Evolutionary conservation across 2,329 filamentous ascomycete species (phyloP).

Genomic region (Claviceps pusilla): DNA sequence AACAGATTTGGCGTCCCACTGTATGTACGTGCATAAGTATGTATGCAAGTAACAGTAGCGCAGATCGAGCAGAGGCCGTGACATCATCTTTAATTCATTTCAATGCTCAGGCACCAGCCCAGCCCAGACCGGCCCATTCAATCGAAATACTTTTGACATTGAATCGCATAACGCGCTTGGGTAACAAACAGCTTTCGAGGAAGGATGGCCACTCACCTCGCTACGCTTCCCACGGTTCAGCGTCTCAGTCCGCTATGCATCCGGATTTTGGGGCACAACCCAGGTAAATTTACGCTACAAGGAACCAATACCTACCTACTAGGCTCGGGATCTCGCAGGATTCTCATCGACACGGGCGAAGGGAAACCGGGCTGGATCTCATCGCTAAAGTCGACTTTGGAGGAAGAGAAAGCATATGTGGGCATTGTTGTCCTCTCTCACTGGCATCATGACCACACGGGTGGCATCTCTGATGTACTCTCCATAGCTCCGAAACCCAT

Average conservation of each 20-base stretch:
- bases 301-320: constrained; percentile 93
- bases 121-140: too few species aligned
- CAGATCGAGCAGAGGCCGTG: too few species aligned
- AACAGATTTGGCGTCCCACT: too few species aligned
- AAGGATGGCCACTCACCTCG: constrained; percentile 23
- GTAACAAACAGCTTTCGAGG: not conserved
- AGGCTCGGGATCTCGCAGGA: constrained; percentile 54
- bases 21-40: too few species aligned
- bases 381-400: constrained; percentile 48
- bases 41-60: too few species aligned
- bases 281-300: constrained; percentile 61
- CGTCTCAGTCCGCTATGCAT: constrained; percentile 65
- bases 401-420: constrained; percentile 52
- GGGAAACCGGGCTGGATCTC: constrained; percentile 60
- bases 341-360: constrained; percentile 85
- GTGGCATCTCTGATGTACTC: constrained; percentile 58
- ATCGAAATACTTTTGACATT: too few species aligned
- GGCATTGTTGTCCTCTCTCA: constrained; percentile 68
- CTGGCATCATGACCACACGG: constrained; percentile 79
- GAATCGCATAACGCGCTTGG: not conserved
- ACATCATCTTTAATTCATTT: too few species aligned
- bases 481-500: constrained; percentile 44
- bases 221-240: constrained; percentile 56
- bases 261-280: constrained; percentile 79
- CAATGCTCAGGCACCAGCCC: too few species aligned